Percentiles rank a stretch among this genome's conserved stretches.
Evolutionary conservation across 1,284 basidiomycete species (phyloP).

Genomic region (Pascua guehoae): DNA sequence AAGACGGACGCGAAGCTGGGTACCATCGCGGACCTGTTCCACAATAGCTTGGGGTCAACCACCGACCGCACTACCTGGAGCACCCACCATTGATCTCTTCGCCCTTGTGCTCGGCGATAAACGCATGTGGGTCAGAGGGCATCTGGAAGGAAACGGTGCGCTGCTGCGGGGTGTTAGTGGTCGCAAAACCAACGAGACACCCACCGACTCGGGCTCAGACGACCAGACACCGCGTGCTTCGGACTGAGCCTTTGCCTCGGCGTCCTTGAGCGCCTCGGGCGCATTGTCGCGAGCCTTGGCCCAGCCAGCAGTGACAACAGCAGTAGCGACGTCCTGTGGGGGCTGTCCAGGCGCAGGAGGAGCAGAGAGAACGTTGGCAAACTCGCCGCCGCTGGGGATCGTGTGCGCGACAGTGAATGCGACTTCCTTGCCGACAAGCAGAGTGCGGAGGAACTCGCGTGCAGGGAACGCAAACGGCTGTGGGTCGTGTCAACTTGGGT

Average conservation of each 20-base stretch:
- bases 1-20: constrained; percentile 81
- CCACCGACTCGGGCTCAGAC: constrained; percentile 65
- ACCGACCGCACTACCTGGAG: constrained; percentile 38
- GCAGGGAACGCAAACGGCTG: constrained; percentile 88
- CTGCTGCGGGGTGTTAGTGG: constrained; percentile 53
- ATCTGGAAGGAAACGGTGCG: constrained; percentile 76
- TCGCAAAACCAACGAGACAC: neutral
- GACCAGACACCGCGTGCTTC: constrained; percentile 77
- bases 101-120: constrained; percentile 87
- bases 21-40: constrained; percentile 90
- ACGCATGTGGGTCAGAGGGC: constrained; percentile 83
- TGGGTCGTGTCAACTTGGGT: neutral
- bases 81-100: constrained; percentile 69
- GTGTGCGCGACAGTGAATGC: constrained; percentile 47
- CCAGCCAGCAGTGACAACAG: constrained; percentile 83
- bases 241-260: constrained; percentile 73
- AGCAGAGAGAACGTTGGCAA: constrained; percentile 44
- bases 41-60: constrained; percentile 58
- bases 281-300: constrained; percentile 84
- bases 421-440: constrained; percentile 81
- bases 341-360: constrained; percentile 48
- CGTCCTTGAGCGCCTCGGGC: constrained; percentile 55
- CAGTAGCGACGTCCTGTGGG: constrained; percentile 64
- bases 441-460: constrained; percentile 80
- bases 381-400: constrained; percentile 41